phyloP scores from a whole-genome alignment of 495 filamentous ascomycete genomes.

The Neurospora sp. region DNA sequence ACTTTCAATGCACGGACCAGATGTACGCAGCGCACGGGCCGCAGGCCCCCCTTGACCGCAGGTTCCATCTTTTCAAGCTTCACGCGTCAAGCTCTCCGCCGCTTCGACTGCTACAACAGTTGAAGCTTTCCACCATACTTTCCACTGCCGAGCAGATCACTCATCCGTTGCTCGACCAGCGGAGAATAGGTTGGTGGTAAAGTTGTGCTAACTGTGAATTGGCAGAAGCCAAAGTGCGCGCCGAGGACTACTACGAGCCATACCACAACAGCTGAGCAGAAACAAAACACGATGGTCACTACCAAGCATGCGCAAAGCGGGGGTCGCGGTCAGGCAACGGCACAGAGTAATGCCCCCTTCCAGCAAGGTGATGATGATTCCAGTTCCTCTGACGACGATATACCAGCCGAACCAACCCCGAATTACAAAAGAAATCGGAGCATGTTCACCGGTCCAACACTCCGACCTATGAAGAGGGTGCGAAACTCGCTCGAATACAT shows the following conservation, averaged over 20 bases:
- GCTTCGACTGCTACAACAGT: neutral
- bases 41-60: too few relatives aligned
- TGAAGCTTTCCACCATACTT: neutral
- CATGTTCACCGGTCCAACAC: neutral
- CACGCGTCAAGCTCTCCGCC: neutral
- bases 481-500: neutral
- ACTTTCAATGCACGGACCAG: too few relatives aligned
- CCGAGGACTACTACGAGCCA: neutral
- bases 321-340: neutral
- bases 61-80: neutral
- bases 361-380: neutral
- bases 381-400: neutral
- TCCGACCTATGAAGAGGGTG: neutral
- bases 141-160: neutral
- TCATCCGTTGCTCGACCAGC: neutral
- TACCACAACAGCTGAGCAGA: neutral
- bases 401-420: neutral
- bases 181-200: neutral
- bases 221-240: neutral
- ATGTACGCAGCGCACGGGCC: too few relatives aligned
- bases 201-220: neutral
- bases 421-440: neutral
- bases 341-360: neutral
- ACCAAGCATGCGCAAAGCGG: neutral
- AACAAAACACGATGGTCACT: neutral